phyloP scores from a whole-genome alignment of 768 basidiomycete genomes.

The Favolaschia claudopus region DNA sequence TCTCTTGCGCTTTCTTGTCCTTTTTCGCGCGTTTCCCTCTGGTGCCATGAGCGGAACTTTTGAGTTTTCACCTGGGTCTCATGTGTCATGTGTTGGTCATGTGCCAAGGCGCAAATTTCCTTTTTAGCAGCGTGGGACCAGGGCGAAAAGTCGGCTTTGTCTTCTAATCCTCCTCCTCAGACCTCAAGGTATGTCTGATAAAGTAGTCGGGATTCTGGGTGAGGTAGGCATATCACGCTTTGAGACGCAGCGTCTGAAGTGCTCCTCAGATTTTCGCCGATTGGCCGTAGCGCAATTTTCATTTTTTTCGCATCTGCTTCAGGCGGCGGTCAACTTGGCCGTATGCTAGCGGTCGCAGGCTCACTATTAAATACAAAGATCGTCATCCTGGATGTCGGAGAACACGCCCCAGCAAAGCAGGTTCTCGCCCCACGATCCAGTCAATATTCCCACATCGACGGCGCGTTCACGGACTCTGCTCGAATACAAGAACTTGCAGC shows the following conservation, averaged over 20 bases:
- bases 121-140: no score
- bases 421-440: conserved; percentile 65
- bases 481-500: conserved; percentile 82
- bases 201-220: conserved; percentile 62
- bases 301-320: conserved; percentile 4
- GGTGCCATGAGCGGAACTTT: conserved; percentile 34
- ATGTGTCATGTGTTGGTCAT: no score
- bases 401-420: conserved; percentile 90
- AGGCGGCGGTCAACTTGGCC: conserved; percentile 98
- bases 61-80: neutral
- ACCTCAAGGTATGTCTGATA: conserved; percentile 47
- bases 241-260: neutral
- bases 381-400: conserved; percentile 84
- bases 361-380: conserved; percentile 86
- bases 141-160: neutral
- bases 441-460: conserved; percentile 75
- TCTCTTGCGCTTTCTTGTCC: conserved; percentile 63
- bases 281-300: neutral
- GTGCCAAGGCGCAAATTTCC: no score
- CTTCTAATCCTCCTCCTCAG: neutral
- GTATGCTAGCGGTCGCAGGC: conserved; percentile 94
- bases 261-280: conserved; percentile 1
- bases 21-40: conserved; percentile 49
- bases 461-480: conserved; percentile 82
- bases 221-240: conserved; percentile 30